Evolutionary conservation across 176 grass and related monocot species (phyloP).

Genomic region (Bromus sterilis): DNA sequence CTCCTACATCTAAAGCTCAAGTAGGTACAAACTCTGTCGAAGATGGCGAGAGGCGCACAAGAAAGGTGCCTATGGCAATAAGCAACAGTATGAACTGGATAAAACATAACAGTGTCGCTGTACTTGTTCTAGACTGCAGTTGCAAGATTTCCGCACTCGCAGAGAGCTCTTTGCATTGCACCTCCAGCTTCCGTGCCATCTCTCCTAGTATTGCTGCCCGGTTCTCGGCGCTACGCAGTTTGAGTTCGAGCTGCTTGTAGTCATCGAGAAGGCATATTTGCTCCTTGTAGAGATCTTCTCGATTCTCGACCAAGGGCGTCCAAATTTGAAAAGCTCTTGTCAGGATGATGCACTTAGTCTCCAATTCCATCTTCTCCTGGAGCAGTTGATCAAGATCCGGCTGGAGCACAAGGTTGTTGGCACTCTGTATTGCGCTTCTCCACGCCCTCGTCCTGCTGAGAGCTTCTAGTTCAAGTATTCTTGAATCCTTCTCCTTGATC

Average conservation of each 20-base stretch:
- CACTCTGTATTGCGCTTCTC: background rate
- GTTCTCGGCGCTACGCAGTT: constrained; percentile 28
- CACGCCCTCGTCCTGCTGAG: background rate
- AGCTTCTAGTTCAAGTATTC: constrained; percentile 25
- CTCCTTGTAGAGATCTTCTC: constrained; percentile 37
- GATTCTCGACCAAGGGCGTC: constrained; percentile 20
- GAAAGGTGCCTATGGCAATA: constrained; percentile 37
- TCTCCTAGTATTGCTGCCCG: constrained; percentile 27
- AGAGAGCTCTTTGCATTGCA: constrained; percentile 27
- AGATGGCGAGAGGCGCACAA: constrained; percentile 35
- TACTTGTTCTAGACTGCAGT: constrained; percentile 44
- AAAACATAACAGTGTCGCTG: constrained; percentile 46
- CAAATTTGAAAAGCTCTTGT: constrained; percentile 35
- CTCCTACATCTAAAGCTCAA: constrained; percentile 22
- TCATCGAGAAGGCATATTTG: constrained; percentile 33
- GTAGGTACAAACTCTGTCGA: constrained; percentile 59
- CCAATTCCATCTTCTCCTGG: constrained; percentile 51
- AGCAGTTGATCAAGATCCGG: constrained; percentile 51
- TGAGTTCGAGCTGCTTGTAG: constrained; percentile 39
- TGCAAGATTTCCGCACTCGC: constrained; percentile 39
- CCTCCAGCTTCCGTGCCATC: constrained; percentile 41
- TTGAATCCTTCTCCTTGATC: constrained; percentile 46
- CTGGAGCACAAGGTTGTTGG: background rate
- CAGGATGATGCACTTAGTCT: constrained; percentile 52
- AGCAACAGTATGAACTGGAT: constrained; percentile 52